phyloP scores from a whole-genome alignment of 169 alveolate species.

The Miamiensis avidus region DNA sequence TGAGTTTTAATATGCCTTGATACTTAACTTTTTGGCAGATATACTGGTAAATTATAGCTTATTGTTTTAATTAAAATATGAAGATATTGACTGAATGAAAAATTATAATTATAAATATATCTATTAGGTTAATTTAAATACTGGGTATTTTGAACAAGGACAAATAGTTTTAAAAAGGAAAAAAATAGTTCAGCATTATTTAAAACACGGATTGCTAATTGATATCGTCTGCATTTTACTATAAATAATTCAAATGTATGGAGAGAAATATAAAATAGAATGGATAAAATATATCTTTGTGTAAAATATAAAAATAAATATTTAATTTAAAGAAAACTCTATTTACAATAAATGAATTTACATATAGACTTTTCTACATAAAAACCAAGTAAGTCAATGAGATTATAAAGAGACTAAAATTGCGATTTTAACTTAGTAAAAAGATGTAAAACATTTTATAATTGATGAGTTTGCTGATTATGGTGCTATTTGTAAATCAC shows the following conservation, averaged over 20 bases:
- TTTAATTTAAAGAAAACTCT: background rate
- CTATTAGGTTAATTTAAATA: background rate
- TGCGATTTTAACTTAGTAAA: background rate
- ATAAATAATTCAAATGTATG: no score
- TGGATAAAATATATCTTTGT: no score
- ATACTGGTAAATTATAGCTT: background rate
- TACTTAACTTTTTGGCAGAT: background rate
- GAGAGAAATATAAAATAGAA: no score
- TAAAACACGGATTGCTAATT: background rate
- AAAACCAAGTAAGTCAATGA: background rate
- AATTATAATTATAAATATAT: no score
- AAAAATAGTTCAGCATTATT: no score
- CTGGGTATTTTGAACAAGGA: background rate
- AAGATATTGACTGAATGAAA: no score
- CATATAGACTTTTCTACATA: background rate
- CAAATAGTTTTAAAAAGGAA: background rate
- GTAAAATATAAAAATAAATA: background rate
- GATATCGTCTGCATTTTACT: background rate
- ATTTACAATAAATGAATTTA: background rate
- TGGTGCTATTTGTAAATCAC: slow-evolving; percentile 49
- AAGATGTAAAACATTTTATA: no score
- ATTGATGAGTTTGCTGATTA: background rate
- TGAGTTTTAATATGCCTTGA: no score
- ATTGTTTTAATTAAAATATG: background rate
- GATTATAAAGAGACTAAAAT: background rate